These are phyloP conservation scores for Endotrypanum monterogeii DNA, from an alignment of 208 protist genomes.

Conservation along the genomic window DNA sequence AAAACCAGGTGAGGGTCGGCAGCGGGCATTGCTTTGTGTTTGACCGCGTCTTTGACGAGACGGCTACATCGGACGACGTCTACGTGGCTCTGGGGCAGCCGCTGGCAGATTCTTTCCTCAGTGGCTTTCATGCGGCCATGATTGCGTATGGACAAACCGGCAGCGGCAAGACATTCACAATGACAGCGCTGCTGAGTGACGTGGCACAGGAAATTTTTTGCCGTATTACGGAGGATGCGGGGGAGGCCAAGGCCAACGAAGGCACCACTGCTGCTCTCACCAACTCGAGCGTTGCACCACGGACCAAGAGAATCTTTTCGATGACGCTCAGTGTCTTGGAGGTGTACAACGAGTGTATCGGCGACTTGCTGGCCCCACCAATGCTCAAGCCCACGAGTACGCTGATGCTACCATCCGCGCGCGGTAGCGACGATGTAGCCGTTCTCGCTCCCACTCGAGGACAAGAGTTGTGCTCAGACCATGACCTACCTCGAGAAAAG, in stretches of 20 bases:
- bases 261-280: background rate
- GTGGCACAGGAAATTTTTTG: slow-evolving; percentile 90
- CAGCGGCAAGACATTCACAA: slow-evolving; percentile 96
- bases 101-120: slow-evolving; percentile 78
- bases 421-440: background rate
- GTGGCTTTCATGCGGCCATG: slow-evolving; percentile 91
- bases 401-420: too few relatives aligned
- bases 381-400: background rate
- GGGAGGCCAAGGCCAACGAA: background rate
- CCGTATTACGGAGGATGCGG: slow-evolving; percentile 51
- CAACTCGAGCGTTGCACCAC: background rate
- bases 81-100: slow-evolving; percentile 75
- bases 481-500: background rate
- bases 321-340: slow-evolving; percentile 85
- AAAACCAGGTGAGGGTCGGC: slow-evolving; percentile 85
- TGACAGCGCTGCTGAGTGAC: slow-evolving; percentile 65
- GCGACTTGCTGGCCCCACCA: slow-evolving; percentile 72
- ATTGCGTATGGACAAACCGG: slow-evolving; percentile 96
- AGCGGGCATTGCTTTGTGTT: slow-evolving; percentile 89
- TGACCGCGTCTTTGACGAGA: slow-evolving; percentile 85
- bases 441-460: background rate
- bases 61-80: slow-evolving; percentile 60
- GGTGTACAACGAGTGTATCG: slow-evolving; percentile 94
- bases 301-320: slow-evolving; percentile 14
- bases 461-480: background rate